Evolutionary conservation across 148 eudicot species (phyloP).

Genomic region (Pharnaceum exiguum): DNA sequence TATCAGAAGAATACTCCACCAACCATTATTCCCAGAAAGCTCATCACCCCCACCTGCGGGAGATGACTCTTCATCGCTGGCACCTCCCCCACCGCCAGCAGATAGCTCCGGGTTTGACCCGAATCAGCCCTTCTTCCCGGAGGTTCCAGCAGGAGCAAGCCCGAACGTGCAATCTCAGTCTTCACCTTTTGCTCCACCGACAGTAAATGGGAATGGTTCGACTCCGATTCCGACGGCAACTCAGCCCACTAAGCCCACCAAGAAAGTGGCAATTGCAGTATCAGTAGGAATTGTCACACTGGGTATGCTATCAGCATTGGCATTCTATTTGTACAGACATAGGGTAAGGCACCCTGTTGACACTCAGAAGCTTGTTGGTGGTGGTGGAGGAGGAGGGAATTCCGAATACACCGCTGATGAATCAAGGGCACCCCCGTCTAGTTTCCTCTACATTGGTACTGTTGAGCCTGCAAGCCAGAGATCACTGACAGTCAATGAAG

Average conservation of each 20-base stretch:
- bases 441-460: constrained; percentile 69
- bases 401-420: constrained; percentile 30
- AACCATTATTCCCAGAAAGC: constrained; percentile 63
- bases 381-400: constrained; percentile 36
- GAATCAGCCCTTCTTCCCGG: constrained; percentile 89
- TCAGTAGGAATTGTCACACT: constrained; percentile 70
- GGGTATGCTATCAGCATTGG: constrained; percentile 78
- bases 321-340: constrained; percentile 67
- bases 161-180: constrained; percentile 28
- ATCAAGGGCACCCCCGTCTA: constrained; percentile 53
- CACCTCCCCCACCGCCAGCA: constrained; percentile 36
- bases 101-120: constrained; percentile 25
- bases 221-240: constrained; percentile 45
- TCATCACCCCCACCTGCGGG: constrained; percentile 46
- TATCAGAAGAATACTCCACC: constrained; percentile 70
- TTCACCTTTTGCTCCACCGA: constrained; percentile 27
- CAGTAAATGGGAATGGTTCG: constrained; percentile 16
- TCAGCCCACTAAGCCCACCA: constrained; percentile 50
- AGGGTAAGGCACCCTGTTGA: constrained; percentile 38
- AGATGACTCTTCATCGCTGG: constrained; percentile 1
- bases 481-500: constrained; percentile 25
- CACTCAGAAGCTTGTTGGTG: constrained; percentile 58
- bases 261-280: constrained; percentile 70
- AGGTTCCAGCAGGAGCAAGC: constrained; percentile 44
- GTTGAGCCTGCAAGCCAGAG: constrained; percentile 55